Evolutionary conservation across 2,329 filamentous ascomycete genomes (phyloP).

Genomic region (Calonectria leucothoes): DNA sequence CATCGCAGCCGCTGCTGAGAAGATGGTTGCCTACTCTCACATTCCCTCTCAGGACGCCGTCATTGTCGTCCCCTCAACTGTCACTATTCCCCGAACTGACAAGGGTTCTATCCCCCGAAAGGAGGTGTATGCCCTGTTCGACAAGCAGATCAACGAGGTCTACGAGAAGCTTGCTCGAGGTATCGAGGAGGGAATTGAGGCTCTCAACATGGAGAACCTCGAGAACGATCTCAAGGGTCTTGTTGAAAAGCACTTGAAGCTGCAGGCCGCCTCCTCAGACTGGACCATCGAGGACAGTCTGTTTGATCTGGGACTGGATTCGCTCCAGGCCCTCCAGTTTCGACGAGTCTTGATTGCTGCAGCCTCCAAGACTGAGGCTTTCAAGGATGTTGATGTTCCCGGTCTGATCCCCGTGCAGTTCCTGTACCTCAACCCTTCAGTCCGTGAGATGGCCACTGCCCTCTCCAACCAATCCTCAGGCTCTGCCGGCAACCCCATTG

Average conservation of each 20-base stretch:
- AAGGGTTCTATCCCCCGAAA: conserved; percentile 39
- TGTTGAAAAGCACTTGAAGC: conserved; percentile 18
- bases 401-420: conserved; percentile 30
- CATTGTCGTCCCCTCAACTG: conserved; percentile 24
- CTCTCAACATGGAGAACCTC: conserved; percentile 24
- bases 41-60: conserved; percentile 36
- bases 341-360: conserved; percentile 22
- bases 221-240: conserved; percentile 21
- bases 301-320: conserved; percentile 29
- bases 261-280: conserved; percentile 5
- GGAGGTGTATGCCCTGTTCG: conserved; percentile 33
- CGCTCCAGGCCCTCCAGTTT: conserved; percentile 23
- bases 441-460: conserved; percentile 21
- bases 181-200: conserved; percentile 21
- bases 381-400: conserved; percentile 22
- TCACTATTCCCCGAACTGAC: conserved; percentile 36
- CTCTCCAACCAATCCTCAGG: conserved; percentile 9
- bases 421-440: conserved; percentile 31
- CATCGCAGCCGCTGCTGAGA: conserved; percentile 24
- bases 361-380: conserved; percentile 23
- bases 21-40: conserved; percentile 32
- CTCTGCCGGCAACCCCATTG: background rate
- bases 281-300: conserved; percentile 24
- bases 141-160: conserved; percentile 26
- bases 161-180: conserved; percentile 26